phyloP scores from a whole-genome alignment of 2,329 filamentous ascomycete species.

The Alternaria sp. region DNA sequence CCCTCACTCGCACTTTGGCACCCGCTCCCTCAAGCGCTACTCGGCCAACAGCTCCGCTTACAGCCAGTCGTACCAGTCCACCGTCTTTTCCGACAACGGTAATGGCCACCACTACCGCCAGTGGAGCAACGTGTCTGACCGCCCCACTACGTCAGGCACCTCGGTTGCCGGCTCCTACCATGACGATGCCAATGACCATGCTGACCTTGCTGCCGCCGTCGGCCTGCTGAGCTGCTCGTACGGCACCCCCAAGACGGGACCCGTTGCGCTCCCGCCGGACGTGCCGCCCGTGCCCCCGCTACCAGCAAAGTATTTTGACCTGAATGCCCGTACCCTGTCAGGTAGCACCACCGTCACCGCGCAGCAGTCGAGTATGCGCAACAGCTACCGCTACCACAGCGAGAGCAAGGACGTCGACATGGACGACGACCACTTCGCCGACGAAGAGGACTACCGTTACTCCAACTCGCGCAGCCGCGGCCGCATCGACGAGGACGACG shows the following conservation, averaged over 20 bases:
- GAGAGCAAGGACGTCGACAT: constrained; percentile 55
- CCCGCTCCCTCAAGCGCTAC: constrained; percentile 51
- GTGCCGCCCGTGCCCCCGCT: constrained; percentile 88
- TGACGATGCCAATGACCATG: constrained; percentile 72
- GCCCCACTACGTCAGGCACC: constrained; percentile 74
- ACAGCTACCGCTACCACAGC: constrained; percentile 64
- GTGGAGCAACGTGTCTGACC: constrained; percentile 71
- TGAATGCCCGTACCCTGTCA: constrained; percentile 60
- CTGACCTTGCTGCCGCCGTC: constrained; percentile 86
- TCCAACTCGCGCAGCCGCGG: constrained; percentile 55
- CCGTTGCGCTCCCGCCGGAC: constrained; percentile 69
- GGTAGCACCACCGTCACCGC: constrained; percentile 60
- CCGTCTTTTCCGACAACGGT: constrained; percentile 62
- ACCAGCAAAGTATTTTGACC: constrained; percentile 76
- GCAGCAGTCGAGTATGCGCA: constrained; percentile 66
- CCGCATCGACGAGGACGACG: constrained; percentile 85
- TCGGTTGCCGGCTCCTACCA: constrained; percentile 68
- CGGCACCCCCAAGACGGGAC: constrained; percentile 73
- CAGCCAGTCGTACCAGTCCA: constrained; percentile 84
- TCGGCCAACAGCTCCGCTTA: constrained; percentile 57
- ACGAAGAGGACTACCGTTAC: constrained; percentile 69
- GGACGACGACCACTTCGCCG: constrained; percentile 65
- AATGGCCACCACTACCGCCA: constrained; percentile 70
- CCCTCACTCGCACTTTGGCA: constrained; percentile 42
- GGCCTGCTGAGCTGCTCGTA: constrained; percentile 92